These are phyloP conservation scores for Filobasidium floriforme DNA, from an alignment of 768 basidiomycete genomes.

Conservation along the genomic window DNA sequence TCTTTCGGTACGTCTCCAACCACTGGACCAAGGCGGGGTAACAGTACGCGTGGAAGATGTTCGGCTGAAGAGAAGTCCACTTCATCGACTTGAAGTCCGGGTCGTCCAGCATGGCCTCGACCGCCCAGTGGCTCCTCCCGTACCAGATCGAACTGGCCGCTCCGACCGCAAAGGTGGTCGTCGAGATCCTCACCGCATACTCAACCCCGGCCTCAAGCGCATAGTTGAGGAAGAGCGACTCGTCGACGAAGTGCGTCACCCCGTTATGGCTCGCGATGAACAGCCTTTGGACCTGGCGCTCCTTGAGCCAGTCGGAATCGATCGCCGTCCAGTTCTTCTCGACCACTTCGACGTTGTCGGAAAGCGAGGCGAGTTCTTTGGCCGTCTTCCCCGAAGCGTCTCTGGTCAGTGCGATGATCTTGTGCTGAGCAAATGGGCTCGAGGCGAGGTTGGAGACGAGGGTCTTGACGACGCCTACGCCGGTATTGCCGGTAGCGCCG, in stretches of 20 bases:
- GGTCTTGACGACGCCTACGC: slow-evolving; percentile 18
- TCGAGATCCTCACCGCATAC: slow-evolving; percentile 26
- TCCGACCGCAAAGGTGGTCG: slow-evolving; percentile 13
- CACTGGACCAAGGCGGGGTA: not conserved
- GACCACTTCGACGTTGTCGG: slow-evolving; percentile 17
- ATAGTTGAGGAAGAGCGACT: slow-evolving; percentile 22
- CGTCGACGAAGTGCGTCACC: slow-evolving; percentile 24
- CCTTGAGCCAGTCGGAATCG: slow-evolving; percentile 24
- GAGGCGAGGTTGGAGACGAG: slow-evolving; percentile 12
- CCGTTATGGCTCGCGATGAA: slow-evolving; percentile 25
- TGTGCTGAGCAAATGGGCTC: slow-evolving; percentile 10
- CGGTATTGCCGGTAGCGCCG: slow-evolving; percentile 28
- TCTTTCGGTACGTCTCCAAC: slow-evolving; percentile 13
- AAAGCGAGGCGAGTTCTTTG: slow-evolving; percentile 21
- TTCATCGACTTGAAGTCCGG: slow-evolving; percentile 17
- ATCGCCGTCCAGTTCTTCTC: slow-evolving; percentile 16
- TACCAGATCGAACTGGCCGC: slow-evolving; percentile 18
- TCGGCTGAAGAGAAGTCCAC: slow-evolving; percentile 26
- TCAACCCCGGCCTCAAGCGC: slow-evolving; percentile 24
- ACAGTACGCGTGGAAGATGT: slow-evolving; percentile 15
- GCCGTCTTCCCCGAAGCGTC: not conserved
- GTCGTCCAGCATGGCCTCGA: slow-evolving; percentile 21
- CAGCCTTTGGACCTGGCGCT: slow-evolving; percentile 17
- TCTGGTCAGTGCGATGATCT: slow-evolving; percentile 25
- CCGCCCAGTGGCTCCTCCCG: slow-evolving; percentile 26